These are phyloP conservation scores for Hanseniaspora meyeri DNA, from an alignment of 805 yeast genomes.

Conservation along the genomic window DNA sequence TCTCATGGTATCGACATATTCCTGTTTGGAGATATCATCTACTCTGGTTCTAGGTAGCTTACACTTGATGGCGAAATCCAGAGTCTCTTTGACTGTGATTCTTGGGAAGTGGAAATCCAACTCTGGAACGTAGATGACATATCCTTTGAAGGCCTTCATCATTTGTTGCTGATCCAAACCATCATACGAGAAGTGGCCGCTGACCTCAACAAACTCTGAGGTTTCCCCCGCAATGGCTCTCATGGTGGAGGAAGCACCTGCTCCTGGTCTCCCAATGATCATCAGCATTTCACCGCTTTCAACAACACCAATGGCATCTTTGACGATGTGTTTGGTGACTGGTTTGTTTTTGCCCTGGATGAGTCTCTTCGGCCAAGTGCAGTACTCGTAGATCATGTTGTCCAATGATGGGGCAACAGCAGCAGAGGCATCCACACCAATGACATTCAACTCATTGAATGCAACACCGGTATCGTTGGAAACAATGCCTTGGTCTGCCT, in stretches of 20 bases:
- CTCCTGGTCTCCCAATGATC: conserved; percentile 48
- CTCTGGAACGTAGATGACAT: conserved; percentile 43
- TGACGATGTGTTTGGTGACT: conserved; percentile 30
- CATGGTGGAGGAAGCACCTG: conserved; percentile 50
- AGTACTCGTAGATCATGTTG: conserved; percentile 30
- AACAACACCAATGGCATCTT: conserved; percentile 33
- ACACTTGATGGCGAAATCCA: conserved; percentile 38
- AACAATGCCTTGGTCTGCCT: conserved; percentile 35
- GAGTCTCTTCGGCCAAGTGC: conserved; percentile 24
- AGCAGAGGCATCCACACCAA: conserved; percentile 43
- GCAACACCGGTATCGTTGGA: conserved; percentile 42
- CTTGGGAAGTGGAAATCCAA: conserved; percentile 41
- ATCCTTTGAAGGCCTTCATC: conserved; percentile 36
- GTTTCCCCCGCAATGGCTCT: conserved; percentile 37
- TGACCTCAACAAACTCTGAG: conserved; percentile 27
- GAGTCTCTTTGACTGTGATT: conserved; percentile 39
- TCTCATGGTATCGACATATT: conserved; percentile 31
- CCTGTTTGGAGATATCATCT: conserved; percentile 31
- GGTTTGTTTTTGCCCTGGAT: conserved; percentile 26
- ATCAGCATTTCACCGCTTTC: conserved; percentile 43
- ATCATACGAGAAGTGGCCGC: conserved; percentile 36
- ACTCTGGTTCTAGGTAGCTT: conserved; percentile 36
- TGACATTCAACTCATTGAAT: conserved; percentile 33
- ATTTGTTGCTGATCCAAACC: conserved; percentile 38
- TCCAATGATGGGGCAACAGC: conserved; percentile 38